phyloP scores from a whole-genome alignment of 2,329 filamentous ascomycete species.

The Pezicula radicicola region DNA sequence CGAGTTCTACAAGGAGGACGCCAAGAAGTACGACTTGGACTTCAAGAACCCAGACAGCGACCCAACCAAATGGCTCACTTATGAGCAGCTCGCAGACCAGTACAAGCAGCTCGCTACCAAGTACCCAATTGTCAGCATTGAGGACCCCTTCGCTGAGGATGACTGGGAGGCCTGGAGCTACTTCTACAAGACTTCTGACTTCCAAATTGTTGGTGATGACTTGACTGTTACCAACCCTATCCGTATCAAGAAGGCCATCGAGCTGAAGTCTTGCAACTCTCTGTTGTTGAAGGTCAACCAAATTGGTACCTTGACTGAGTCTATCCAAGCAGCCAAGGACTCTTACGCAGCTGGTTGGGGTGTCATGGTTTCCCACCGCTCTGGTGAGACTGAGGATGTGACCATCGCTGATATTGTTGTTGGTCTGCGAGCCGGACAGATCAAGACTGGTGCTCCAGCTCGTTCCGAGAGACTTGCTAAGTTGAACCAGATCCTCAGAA shows the following conservation, averaged over 20 bases:
- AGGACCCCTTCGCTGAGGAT: slow-evolving; percentile 99
- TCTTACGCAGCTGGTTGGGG: slow-evolving; percentile 94
- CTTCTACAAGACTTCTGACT: slow-evolving; percentile 99
- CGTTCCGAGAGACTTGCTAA: slow-evolving; percentile 98
- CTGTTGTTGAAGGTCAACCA: slow-evolving; percentile 99
- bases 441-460: slow-evolving; percentile 97
- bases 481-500: slow-evolving; percentile 99
- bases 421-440: slow-evolving; percentile 93
- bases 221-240: slow-evolving; percentile 98
- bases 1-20: slow-evolving; percentile 98
- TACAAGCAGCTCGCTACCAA: slow-evolving; percentile 87
- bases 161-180: slow-evolving; percentile 99
- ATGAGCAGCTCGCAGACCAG: slow-evolving; percentile 90
- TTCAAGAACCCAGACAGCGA: slow-evolving; percentile 99
- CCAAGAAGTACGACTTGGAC: slow-evolving; percentile 99
- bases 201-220: slow-evolving; percentile 98
- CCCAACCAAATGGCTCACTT: slow-evolving; percentile 95
- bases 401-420: slow-evolving; percentile 98
- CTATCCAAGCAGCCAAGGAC: slow-evolving; percentile 98
- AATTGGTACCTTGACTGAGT: slow-evolving; percentile 98
- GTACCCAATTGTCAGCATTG: slow-evolving; percentile 98
- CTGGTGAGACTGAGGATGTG: slow-evolving; percentile 98
- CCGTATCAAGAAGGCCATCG: slow-evolving; percentile 99
- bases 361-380: slow-evolving; percentile 99
- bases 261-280: slow-evolving; percentile 97